phyloP scores from a whole-genome alignment of 1,139 yeast genomes.

The Scheffersomyces quercinus region DNA sequence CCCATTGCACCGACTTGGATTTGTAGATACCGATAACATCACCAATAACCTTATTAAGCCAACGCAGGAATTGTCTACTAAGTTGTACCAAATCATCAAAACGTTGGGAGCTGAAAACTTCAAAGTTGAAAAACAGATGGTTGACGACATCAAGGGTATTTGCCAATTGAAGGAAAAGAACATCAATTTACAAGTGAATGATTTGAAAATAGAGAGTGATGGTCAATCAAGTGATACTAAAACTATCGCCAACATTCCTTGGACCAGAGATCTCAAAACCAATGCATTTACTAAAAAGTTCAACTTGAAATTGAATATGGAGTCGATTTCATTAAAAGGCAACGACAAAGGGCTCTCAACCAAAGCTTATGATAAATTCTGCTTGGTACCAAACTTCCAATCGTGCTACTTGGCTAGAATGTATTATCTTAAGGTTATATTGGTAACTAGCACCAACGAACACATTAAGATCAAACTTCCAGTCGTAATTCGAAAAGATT shows the following conservation, averaged over 20 bases:
- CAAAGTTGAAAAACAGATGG: conserved; percentile 28
- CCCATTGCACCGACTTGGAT: conserved; percentile 5
- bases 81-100: conserved; percentile 21
- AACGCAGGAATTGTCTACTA: conserved; percentile 19
- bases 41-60: conserved; percentile 23
- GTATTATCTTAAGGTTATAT: conserved; percentile 20
- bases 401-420: conserved; percentile 22
- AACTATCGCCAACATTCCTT: conserved; percentile 1
- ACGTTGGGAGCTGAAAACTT: conserved; percentile 27
- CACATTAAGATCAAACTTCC: conserved; percentile 19
- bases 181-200: conserved; percentile 24
- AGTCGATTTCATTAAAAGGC: conserved; percentile 4
- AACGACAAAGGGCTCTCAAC: neutral
- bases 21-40: conserved; percentile 27
- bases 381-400: conserved; percentile 26
- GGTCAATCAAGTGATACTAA: neutral
- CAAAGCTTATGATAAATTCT: conserved; percentile 14
- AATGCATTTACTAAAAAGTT: conserved; percentile 5
- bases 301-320: conserved; percentile 8
- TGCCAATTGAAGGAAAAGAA: conserved; percentile 28
- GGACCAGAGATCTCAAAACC: conserved; percentile 4
- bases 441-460: conserved; percentile 20
- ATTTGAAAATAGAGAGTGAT: conserved; percentile 8
- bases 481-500: conserved; percentile 14
- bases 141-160: conserved; percentile 33